A percentile compares a stretch with the other conserved stretches of the same genome.
Evolutionary conservation across 352 stramenopile genomes (phyloP).

Genomic region (Phytophthora macrochlamydospora): DNA sequence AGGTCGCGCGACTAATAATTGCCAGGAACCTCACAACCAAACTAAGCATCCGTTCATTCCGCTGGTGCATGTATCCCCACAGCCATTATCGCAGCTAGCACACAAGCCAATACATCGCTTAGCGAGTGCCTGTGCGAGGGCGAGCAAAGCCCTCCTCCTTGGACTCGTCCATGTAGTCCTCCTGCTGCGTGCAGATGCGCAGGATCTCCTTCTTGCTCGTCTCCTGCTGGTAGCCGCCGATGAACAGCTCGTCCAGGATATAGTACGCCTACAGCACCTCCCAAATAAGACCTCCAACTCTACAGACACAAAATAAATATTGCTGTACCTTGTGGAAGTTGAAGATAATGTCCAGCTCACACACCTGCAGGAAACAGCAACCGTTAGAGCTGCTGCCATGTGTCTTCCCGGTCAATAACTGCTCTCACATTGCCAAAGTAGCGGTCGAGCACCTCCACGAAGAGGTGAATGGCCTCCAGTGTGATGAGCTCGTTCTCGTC

Average conservation of each 20-base stretch:
- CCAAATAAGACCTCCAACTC: neutral
- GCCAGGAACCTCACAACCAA: neutral
- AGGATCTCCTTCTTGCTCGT: slow-evolving; percentile 93
- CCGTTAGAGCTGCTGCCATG: too few species aligned
- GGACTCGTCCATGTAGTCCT: slow-evolving; percentile 91
- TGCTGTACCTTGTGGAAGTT: slow-evolving; percentile 98
- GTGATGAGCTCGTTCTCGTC: slow-evolving; percentile 98
- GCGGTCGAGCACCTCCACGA: slow-evolving; percentile 97
- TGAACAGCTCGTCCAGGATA: slow-evolving; percentile 99
- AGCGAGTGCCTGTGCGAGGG: slow-evolving; percentile 66
- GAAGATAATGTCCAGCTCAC: slow-evolving; percentile 99
- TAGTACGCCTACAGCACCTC: slow-evolving; percentile 92
- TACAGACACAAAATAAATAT: neutral
- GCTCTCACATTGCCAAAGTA: slow-evolving; percentile 94
- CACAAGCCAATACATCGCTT: slow-evolving; percentile 15
- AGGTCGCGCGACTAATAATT: too few species aligned
- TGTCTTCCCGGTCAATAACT: too few species aligned
- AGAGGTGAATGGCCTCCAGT: slow-evolving; percentile 98
- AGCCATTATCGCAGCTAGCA: neutral
- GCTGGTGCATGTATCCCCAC: slow-evolving; percentile 3
- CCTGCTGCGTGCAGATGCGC: slow-evolving; percentile 88
- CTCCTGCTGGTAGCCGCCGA: slow-evolving; percentile 98
- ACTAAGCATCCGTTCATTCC: slow-evolving; percentile 13
- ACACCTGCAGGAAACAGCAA: slow-evolving; percentile 50
- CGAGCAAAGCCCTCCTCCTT: slow-evolving; percentile 85